Base-by-base conservation (phyloP, 73 alveolate species). In the Paramecium sonneborni region DNA sequence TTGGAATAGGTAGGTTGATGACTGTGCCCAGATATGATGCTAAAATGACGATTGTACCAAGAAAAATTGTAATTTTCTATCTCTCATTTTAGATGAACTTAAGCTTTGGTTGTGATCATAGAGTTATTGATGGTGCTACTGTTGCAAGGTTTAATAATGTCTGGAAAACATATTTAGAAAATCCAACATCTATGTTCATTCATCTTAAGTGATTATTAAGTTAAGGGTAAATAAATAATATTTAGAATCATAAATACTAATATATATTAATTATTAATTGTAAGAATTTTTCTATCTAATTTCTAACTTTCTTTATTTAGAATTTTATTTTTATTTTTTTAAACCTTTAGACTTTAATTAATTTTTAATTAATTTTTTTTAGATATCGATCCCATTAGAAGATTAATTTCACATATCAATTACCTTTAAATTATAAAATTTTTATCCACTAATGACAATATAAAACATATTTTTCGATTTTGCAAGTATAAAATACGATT, bases 61-160 rank as follows among this genome's bases (percentile, higher is more conserved):
- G 91, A 14, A 88, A 88, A 67, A 88, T 88, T 12, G 94, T 88
- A 88, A 52, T 23, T 1, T 21, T 26, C 20, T 5, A 32, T 11
- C 0, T 9, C 12, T 35, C 8, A 56, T 26, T 39, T 48, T 85
- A 85, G 92, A 85, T 93, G 91, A 93, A 90, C 69, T 37, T 96
- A 30, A 92, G 97, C 56, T 93, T 97, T 76, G 86, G 97, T 6
- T 97, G 98, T 55, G 99, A 97, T 92, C 99, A 97, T 79, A 84
- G 99, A 86, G 95, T 96, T n/a, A 38, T 97, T 55, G 99, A 97
- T 82, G 99, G 99, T 32, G 99, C 99, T 7, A 92, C 98, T 1
- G 97, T 95, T 10, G 97, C 98, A 21, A 93, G 97, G 69, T 97
- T 97, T 93, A 76, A 93, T 12, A 93, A 92, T 52, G 55, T 72